Evolutionary conservation across 1,284 basidiomycete species (phyloP).

Genomic region (Puccinia horiana): DNA sequence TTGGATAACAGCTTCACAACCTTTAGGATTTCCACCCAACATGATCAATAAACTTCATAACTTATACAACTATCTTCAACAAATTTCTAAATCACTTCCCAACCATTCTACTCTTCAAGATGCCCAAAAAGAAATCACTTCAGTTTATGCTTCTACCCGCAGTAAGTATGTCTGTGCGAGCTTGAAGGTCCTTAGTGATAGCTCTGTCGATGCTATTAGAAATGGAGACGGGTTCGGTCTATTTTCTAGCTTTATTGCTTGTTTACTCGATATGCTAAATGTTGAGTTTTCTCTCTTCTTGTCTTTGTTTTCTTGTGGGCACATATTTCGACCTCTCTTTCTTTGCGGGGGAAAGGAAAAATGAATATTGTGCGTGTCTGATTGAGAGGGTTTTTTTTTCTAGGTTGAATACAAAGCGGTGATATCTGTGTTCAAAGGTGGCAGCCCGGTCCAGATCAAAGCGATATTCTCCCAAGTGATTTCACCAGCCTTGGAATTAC

Average conservation of each 20-base stretch:
- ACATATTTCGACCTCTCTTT: background rate
- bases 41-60: constrained; percentile 18
- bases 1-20: constrained; percentile 9
- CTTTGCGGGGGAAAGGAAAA: background rate
- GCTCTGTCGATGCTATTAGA: constrained; percentile 27
- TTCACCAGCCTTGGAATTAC: constrained; percentile 52
- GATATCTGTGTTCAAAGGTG: constrained; percentile 32
- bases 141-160: constrained; percentile 18
- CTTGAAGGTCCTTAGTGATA: constrained; percentile 1
- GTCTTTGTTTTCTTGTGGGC: background rate
- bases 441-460: constrained; percentile 28
- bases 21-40: constrained; percentile 27
- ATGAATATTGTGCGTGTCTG: constrained; percentile 36
- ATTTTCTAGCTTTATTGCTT: constrained; percentile 41
- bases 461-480: constrained; percentile 53
- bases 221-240: constrained; percentile 18
- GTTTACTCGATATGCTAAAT: constrained; percentile 38
- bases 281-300: constrained; percentile 22
- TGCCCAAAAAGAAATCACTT: constrained; percentile 10
- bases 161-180: constrained; percentile 30
- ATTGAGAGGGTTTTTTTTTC: background rate
- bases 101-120: background rate
- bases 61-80: constrained; percentile 31
- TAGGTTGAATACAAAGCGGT: constrained; percentile 11
- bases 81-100: constrained; percentile 6